Conservation (phyloP, 768 basidiomycete genomes). For the Asterophora parasitica region DNA sequence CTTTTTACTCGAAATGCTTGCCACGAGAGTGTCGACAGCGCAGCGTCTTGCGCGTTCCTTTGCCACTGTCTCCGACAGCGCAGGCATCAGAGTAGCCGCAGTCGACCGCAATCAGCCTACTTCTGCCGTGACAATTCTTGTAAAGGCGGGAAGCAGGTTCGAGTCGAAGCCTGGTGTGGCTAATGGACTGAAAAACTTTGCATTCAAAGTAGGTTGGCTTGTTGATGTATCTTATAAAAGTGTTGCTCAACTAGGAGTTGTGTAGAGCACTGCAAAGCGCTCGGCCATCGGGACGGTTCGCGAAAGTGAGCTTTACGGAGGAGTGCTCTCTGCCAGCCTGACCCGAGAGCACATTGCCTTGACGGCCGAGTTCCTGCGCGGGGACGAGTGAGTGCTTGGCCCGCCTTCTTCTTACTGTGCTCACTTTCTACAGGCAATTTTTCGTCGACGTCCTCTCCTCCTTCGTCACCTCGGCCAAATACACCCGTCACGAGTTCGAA, state of each 20-base stretch:
- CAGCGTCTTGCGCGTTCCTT: conserved; percentile 66
- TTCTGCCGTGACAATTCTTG: conserved; percentile 79
- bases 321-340: conserved; percentile 79
- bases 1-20: conserved; percentile 43
- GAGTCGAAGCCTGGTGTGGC: conserved; percentile 88
- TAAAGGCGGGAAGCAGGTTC: conserved; percentile 90
- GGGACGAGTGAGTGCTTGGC: conserved; percentile 84
- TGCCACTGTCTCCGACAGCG: conserved; percentile 76
- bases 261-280: conserved; percentile 77
- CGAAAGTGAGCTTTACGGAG: conserved; percentile 91
- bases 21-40: conserved; percentile 53
- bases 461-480: conserved; percentile 78
- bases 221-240: neutral
- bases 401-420: neutral
- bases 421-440: conserved; percentile 52
- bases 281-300: conserved; percentile 88
- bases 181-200: conserved; percentile 95
- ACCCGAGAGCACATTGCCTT: conserved; percentile 88
- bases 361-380: conserved; percentile 91
- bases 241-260: neutral
- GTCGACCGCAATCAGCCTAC: conserved; percentile 82
- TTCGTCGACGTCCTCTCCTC: conserved; percentile 89
- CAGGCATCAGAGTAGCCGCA: conserved; percentile 83
- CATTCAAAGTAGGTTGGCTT: conserved; percentile 76
- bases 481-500: conserved; percentile 69